A percentile compares a stretch with the other conserved stretches of the same genome.
Evolutionary conservation across 129 eudicot genomes (phyloP).

Genomic region (Escallonia herrerae): DNA sequence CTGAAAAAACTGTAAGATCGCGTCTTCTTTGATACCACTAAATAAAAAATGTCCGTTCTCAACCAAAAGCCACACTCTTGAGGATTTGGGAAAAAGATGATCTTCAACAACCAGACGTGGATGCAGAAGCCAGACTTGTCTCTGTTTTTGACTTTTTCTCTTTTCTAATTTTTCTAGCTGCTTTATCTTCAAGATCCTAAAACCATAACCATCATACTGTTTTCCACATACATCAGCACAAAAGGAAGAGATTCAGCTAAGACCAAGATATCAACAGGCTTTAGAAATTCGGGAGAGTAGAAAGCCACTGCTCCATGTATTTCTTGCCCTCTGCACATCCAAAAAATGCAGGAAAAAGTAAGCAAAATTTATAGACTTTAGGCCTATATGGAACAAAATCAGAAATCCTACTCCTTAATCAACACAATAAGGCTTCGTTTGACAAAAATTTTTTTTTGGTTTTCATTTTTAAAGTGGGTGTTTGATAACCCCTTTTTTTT

Average conservation of each 20-base stretch:
- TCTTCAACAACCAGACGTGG: background rate
- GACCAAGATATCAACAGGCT: conserved; percentile 5
- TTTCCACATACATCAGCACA: conserved; percentile 2
- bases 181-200: background rate
- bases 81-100: background rate
- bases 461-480: no score
- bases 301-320: conserved; percentile 54
- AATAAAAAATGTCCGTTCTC: conserved; percentile 1
- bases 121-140: background rate
- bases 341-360: conserved; percentile 1
- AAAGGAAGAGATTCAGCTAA: conserved; percentile 1
- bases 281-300: conserved; percentile 38
- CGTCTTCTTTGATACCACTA: background rate
- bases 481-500: no score
- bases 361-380: background rate
- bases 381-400: background rate
- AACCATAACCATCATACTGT: background rate
- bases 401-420: background rate
- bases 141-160: background rate
- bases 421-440: no score
- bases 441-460: no score
- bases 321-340: conserved; percentile 37
- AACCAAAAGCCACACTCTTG: background rate
- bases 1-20: background rate
- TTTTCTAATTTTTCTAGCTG: background rate